Conservation (phyloP, 1,139 yeast species). For the Yamadazyma taylorii region DNA sequence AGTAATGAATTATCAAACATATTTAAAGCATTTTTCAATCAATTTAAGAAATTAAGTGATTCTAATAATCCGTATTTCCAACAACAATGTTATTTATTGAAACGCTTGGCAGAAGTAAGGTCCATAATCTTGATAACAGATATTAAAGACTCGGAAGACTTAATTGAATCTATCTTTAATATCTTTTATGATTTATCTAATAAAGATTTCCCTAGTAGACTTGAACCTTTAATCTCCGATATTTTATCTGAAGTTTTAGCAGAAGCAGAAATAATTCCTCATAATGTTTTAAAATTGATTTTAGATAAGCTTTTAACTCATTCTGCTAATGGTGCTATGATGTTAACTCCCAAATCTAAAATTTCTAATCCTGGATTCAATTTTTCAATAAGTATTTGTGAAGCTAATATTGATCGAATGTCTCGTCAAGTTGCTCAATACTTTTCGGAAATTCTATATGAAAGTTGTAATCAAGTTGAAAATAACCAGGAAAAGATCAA, state of each 20-base stretch:
- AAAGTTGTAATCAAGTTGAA: constrained; percentile 33
- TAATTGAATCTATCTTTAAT: constrained; percentile 59
- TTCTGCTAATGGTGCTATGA: constrained; percentile 8
- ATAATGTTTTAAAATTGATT: constrained; percentile 59
- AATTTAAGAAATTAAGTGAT: constrained; percentile 58
- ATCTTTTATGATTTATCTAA: constrained; percentile 57
- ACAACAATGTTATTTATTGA: constrained; percentile 67
- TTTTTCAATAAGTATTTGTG: constrained; percentile 68
- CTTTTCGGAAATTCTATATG: constrained; percentile 73
- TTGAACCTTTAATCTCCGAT: constrained; percentile 64
- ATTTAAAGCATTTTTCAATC: constrained; percentile 63
- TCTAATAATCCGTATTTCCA: constrained; percentile 63
- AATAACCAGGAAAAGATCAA: constrained; percentile 13
- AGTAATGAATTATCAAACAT: constrained; percentile 59
- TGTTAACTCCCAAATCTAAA: constrained; percentile 18
- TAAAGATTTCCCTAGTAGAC: constrained; percentile 39
- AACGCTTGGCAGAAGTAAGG: constrained; percentile 72
- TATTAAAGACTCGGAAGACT: constrained; percentile 57
- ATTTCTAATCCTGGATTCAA: constrained; percentile 60
- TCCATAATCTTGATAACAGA: constrained; percentile 80
- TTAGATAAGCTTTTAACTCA: constrained; percentile 48
- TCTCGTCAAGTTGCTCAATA: constrained; percentile 78
- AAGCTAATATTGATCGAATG: constrained; percentile 69
- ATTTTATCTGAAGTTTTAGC: constrained; percentile 74
- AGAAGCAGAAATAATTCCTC: constrained; percentile 72